phyloP scores from a whole-genome alignment of 2,329 filamentous ascomycete genomes.

The Clonostachys rhizophaga region DNA sequence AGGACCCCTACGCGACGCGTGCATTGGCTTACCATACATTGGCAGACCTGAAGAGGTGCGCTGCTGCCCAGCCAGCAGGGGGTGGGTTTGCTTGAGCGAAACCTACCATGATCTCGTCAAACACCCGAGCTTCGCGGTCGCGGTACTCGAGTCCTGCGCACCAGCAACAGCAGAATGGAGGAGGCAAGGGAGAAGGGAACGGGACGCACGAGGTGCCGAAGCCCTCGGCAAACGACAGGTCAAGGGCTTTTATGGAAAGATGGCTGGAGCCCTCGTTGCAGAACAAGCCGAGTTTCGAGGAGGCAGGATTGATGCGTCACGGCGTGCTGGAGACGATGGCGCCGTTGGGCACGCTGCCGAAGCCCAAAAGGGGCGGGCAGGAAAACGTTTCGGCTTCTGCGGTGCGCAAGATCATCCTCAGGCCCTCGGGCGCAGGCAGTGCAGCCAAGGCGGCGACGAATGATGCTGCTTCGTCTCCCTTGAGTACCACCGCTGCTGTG shows the following conservation, averaged over 20 bases:
- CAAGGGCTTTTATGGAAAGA: slow-evolving; percentile 45
- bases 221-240: slow-evolving; percentile 25
- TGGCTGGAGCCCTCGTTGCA: slow-evolving; percentile 57
- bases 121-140: slow-evolving; percentile 47
- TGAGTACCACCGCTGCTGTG: not conserved
- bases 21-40: slow-evolving; percentile 6
- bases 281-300: slow-evolving; percentile 69
- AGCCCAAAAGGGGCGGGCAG: slow-evolving; percentile 33
- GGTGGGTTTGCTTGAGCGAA: not conserved
- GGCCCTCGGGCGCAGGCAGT: slow-evolving; percentile 22
- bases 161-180: slow-evolving; percentile 5
- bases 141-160: slow-evolving; percentile 51
- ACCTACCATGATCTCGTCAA: slow-evolving; percentile 29
- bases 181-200: slow-evolving; percentile 15
- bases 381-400: slow-evolving; percentile 17
- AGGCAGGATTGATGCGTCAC: slow-evolving; percentile 67
- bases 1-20: not conserved
- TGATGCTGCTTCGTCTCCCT: slow-evolving; percentile 8
- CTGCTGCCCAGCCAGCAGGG: slow-evolving; percentile 5
- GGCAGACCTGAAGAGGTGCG: slow-evolving; percentile 22
- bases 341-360: slow-evolving; percentile 70
- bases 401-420: slow-evolving; percentile 40
- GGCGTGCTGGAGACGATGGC: slow-evolving; percentile 83
- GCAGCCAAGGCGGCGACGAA: slow-evolving; percentile 10
- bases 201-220: slow-evolving; percentile 29